phyloP scores from a whole-genome alignment of 1,284 basidiomycete genomes.

The Rhizoctonia solani region DNA sequence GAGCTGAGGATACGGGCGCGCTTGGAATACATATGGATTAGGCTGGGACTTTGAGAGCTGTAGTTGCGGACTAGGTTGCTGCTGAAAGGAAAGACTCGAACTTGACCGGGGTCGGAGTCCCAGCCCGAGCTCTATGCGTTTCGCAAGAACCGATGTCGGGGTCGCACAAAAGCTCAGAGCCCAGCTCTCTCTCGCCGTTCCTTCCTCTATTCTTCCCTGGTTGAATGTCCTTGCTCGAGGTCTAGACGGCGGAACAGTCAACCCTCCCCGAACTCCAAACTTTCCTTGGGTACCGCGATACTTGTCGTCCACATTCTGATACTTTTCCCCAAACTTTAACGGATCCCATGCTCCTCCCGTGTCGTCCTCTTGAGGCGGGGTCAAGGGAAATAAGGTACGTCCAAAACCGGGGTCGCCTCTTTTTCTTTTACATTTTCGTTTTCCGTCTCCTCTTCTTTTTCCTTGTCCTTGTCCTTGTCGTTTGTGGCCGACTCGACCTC shows the following conservation, averaged over 20 bases:
- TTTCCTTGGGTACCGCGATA: constrained; percentile 3
- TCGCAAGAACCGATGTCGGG: background rate
- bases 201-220: background rate
- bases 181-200: background rate
- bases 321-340: constrained; percentile 13
- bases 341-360: background rate
- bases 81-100: too few species aligned
- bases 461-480: too few species aligned
- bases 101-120: background rate
- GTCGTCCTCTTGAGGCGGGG: background rate
- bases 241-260: background rate
- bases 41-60: background rate
- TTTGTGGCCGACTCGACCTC: too few species aligned
- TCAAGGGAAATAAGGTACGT: constrained; percentile 21
- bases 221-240: background rate
- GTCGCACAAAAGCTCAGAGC: background rate
- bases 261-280: constrained; percentile 8
- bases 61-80: background rate
- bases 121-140: background rate
- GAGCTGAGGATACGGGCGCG: background rate
- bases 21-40: too few species aligned
- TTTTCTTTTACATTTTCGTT: too few species aligned
- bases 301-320: constrained; percentile 21
- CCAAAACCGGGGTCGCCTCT: too few species aligned
- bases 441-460: too few species aligned